Percentiles rank a stretch among this genome's conserved stretches.
Conservation (phyloP, 768 basidiomycete genomes). For the Tulasnella calospora region DNA sequence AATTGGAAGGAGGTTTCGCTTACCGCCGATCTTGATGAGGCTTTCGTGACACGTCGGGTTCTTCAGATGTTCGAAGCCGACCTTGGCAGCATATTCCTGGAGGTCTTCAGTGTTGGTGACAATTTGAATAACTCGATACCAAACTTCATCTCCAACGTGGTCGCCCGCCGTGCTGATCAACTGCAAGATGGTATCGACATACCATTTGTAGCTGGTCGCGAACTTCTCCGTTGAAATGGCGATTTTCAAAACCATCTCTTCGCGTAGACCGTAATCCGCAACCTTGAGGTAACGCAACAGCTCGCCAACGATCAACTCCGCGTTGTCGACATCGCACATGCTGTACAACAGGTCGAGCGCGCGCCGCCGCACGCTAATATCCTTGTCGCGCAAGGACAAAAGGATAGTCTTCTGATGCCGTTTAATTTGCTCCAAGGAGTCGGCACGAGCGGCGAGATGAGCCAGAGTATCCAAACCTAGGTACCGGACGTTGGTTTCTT, state of each 20-base stretch:
- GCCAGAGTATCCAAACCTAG: conserved; percentile 98
- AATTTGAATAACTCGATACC: conserved; percentile 98
- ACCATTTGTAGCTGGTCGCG: conserved; percentile 96
- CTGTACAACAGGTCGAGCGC: conserved; percentile 95
- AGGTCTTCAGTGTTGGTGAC: conserved; percentile 98
- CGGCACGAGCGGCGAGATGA: conserved; percentile 89
- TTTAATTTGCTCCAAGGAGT: conserved; percentile 88
- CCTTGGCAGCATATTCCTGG: conserved; percentile 91
- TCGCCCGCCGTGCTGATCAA: conserved; percentile 96
- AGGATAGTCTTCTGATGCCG: conserved; percentile 95
- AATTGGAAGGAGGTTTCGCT: conserved; percentile 30
- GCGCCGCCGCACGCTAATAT: conserved; percentile 90
- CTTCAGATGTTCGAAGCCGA: conserved; percentile 83
- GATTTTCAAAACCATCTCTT: conserved; percentile 99
- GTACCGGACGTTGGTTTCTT: conserved; percentile 98
- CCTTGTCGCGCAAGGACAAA: conserved; percentile 88
- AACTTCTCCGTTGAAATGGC: conserved; percentile 99
- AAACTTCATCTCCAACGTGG: conserved; percentile 98
- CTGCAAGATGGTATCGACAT: conserved; percentile 95
- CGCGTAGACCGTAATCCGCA: conserved; percentile 94
- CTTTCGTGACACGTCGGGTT: conserved; percentile 85
- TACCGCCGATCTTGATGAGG: conserved; percentile 92
- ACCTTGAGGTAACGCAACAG: conserved; percentile 87
- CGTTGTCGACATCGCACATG: conserved; percentile 98
- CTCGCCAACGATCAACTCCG: conserved; percentile 93